phyloP scores from a whole-genome alignment of 371 early-diverging fungal genomes.

The Syncephalis fuscata region DNA sequence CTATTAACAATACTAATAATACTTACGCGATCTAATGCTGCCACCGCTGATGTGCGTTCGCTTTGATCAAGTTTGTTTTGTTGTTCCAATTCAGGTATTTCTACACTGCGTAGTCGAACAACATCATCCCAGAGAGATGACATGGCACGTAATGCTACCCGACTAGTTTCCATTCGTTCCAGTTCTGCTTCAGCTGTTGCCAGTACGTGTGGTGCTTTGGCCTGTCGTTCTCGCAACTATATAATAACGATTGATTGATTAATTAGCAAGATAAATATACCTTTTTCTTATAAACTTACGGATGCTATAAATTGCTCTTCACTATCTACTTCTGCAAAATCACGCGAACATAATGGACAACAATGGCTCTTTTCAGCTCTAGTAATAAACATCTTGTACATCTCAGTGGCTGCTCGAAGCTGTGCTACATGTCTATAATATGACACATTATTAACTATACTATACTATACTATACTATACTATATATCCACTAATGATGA shows the following conservation, averaged over 20 bases:
- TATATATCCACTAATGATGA: no score
- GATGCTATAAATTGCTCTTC: slow-evolving; percentile 18
- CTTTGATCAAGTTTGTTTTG: not conserved
- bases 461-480: no score
- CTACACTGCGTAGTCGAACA: slow-evolving; percentile 11
- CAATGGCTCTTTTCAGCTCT: slow-evolving; percentile 22
- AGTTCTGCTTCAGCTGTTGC: slow-evolving; percentile 17
- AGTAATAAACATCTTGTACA: slow-evolving; percentile 37
- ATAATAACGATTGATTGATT: not conserved
- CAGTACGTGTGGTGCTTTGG: slow-evolving; percentile 24
- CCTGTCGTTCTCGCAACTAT: slow-evolving; percentile 16
- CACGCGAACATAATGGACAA: slow-evolving; percentile 60
- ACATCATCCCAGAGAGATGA: slow-evolving; percentile 23
- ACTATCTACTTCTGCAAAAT: slow-evolving; percentile 18
- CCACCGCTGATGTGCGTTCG: not conserved
- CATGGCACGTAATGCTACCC: slow-evolving; percentile 19
- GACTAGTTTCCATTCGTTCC: slow-evolving; percentile 11
- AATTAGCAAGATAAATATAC: not conserved
- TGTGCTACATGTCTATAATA: not conserved
- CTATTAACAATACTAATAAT: not conserved
- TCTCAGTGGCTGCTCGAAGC: slow-evolving; percentile 3
- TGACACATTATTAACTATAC: no score
- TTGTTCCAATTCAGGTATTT: not conserved
- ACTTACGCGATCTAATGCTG: not conserved
- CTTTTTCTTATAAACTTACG: no score